Percentiles rank a stretch among this genome's conserved stretches.
These are phyloP conservation scores for Ramularia collo-cygni DNA, from an alignment of 2,329 filamentous ascomycete genomes.

Conservation along the genomic window DNA sequence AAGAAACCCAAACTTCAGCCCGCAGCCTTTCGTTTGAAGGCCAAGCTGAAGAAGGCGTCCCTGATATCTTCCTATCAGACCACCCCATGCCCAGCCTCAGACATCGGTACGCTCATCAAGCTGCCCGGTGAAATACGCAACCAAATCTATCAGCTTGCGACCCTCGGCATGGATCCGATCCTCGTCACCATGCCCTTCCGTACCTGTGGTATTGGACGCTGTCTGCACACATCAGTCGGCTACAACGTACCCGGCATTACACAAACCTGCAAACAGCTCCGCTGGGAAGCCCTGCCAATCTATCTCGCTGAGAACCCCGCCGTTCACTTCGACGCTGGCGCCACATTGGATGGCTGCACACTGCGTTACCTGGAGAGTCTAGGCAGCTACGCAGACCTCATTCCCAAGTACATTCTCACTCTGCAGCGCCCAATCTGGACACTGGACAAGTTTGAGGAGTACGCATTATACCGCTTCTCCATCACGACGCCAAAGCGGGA, in stretches of 20 bases:
- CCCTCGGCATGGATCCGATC: slow-evolving; percentile 8
- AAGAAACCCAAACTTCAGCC: too few species aligned
- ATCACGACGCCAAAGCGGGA: too few species aligned
- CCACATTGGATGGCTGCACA: slow-evolving; percentile 20
- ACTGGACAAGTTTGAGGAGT: slow-evolving; percentile 6
- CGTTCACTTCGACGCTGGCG: slow-evolving; percentile 20
- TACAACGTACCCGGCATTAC: slow-evolving; percentile 19
- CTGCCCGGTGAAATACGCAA: slow-evolving; percentile 24
- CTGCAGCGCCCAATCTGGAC: slow-evolving; percentile 12
- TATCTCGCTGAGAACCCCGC: slow-evolving; percentile 18
- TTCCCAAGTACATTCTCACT: slow-evolving; percentile 14
- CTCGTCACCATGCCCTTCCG: slow-evolving; percentile 10
- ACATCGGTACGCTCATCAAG: slow-evolving; percentile 20
- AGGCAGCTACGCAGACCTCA: slow-evolving; percentile 12
- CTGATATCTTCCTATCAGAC: slow-evolving; percentile 10
- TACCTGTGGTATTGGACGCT: slow-evolving; percentile 16
- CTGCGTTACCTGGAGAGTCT: slow-evolving; percentile 15
- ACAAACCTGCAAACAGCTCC: slow-evolving; percentile 21
- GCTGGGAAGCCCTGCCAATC: slow-evolving; percentile 20
- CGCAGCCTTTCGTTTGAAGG: too few species aligned
- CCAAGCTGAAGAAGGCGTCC: not conserved
- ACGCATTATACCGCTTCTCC: slow-evolving; percentile 16
- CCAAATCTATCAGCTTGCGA: slow-evolving; percentile 20
- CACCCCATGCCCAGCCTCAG: slow-evolving; percentile 7
- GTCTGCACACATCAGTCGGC: slow-evolving; percentile 12